phyloP scores from a whole-genome alignment of 2,329 filamentous ascomycete genomes.

The Akanthomyces uredinophilus region DNA sequence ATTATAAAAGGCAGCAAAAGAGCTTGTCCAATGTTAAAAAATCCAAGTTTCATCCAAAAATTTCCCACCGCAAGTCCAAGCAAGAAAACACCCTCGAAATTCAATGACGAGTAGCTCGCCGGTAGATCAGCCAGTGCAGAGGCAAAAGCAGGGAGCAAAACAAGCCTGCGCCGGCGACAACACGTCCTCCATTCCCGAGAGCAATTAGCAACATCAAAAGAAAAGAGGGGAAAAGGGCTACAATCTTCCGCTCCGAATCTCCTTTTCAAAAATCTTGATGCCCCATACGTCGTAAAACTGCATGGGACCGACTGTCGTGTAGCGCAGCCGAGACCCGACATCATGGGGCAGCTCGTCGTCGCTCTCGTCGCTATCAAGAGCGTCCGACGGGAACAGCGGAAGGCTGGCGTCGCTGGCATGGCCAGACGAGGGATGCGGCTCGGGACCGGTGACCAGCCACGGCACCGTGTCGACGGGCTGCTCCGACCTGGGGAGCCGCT shows the following conservation, averaged over 20 bases:
- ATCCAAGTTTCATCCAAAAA: background rate
- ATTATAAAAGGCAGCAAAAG: background rate
- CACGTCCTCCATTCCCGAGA: background rate
- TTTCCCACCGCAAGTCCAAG: background rate
- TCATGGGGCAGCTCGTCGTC: slow-evolving; percentile 31
- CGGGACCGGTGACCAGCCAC: background rate
- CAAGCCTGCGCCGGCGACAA: background rate
- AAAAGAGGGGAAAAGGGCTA: slow-evolving; percentile 14
- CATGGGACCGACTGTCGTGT: slow-evolving; percentile 32
- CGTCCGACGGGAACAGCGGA: slow-evolving; percentile 26
- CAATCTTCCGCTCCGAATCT: slow-evolving; percentile 38
- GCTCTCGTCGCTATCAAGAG: slow-evolving; percentile 30
- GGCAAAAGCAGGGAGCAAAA: background rate
- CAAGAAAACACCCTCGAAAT: background rate
- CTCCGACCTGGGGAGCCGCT: slow-evolving; percentile 21
- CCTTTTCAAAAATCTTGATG: slow-evolving; percentile 55
- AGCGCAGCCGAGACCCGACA: slow-evolving; percentile 29
- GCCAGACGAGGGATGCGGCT: slow-evolving; percentile 2
- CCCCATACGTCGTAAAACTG: slow-evolving; percentile 39
- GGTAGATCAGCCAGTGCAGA: background rate
- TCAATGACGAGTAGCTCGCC: background rate
- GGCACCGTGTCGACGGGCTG: slow-evolving; percentile 16
- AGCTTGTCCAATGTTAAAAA: background rate
- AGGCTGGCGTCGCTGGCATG: slow-evolving; percentile 22
- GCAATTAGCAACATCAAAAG: background rate